Evolutionary conservation across 345 rosid species (phyloP), one percentile per base, ranked within the genome.

Genomic region (Aquilaria yunnanensis): DNA sequence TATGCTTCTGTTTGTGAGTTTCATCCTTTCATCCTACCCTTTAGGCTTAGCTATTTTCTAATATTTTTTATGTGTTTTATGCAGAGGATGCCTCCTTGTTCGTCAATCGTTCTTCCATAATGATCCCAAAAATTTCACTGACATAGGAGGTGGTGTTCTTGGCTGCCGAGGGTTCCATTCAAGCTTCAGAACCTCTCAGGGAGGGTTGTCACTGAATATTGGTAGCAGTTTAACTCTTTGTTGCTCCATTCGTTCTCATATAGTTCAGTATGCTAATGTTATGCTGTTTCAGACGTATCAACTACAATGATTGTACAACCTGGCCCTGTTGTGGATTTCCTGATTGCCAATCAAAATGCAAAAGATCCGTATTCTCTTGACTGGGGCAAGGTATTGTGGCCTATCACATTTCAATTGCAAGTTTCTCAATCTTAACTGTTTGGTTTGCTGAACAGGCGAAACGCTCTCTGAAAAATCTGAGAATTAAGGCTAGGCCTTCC

Each of bases 31-130:
- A 16, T 48, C 41, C 47, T 13, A 0, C 11, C 10, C 7, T 6
- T 12, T 50, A 34, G 29, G 10, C 31, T 13, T 32, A 3, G 56
- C 33, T 45, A 9, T 57, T 23, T 23, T 49, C 45, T 66, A 14
- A 60, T 54, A 14, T n/a, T 37, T n/a, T 37, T 10, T 1, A 12
- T 70, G 62, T 23, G n/a, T 53, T 23, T 23, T 61, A 32, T 67
- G 64, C 71, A 94, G 97, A 76, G 96, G 97, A 56, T 94, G 99
- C 77, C 90, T 93, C 32, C 90, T 93, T 63, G 98, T 90, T 43
- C 85, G 94, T 12, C 97, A 93, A 57, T 90, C 96, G 0, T 93
- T 84, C 67, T 93, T 93, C 70, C 90, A 81, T 51, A 82, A 87
- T 56, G 90, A 90, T 62, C 85, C 89, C 9, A 79, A 47, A 14